Evolutionary conservation across 1,284 basidiomycete genomes (phyloP).

Genomic region (Ganoderma lingzhi): DNA sequence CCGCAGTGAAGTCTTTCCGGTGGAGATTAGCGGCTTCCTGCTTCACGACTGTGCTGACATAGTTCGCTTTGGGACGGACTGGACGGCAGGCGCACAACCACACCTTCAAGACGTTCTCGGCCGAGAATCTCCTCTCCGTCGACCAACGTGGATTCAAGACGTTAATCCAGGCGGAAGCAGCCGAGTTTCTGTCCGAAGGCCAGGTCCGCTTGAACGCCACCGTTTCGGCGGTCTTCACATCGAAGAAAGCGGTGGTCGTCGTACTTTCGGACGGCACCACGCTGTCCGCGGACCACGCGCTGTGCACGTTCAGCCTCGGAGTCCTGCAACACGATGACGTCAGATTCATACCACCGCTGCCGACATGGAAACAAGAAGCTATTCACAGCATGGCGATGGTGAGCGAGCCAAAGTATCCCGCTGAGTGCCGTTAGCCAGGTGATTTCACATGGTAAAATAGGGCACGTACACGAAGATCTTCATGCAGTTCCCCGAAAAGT

Average conservation of each 20-base stretch:
- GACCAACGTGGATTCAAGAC: conserved; percentile 71
- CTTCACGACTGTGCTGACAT: conserved; percentile 15
- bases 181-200: conserved; percentile 53
- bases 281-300: conserved; percentile 59
- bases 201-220: conserved; percentile 62
- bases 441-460: conserved; percentile 35
- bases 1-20: conserved; percentile 28
- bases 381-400: conserved; percentile 74
- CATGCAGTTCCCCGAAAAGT: conserved; percentile 67
- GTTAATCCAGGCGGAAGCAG: conserved; percentile 63
- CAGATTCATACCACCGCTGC: conserved; percentile 60
- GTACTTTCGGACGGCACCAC: conserved; percentile 50
- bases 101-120: conserved; percentile 66
- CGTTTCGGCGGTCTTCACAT: conserved; percentile 58
- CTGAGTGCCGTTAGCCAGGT: neutral
- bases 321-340: conserved; percentile 72
- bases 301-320: conserved; percentile 71
- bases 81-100: conserved; percentile 62
- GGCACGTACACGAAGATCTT: conserved; percentile 78
- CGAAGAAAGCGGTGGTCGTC: conserved; percentile 48
- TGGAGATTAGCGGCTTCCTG: conserved; percentile 24
- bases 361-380: conserved; percentile 72
- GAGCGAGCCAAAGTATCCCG: neutral
- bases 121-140: conserved; percentile 59
- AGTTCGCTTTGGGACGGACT: neutral